Evolutionary conservation across 2,329 filamentous ascomycete genomes (phyloP).

Genomic region (Aaosphaeria pasadenensis): DNA sequence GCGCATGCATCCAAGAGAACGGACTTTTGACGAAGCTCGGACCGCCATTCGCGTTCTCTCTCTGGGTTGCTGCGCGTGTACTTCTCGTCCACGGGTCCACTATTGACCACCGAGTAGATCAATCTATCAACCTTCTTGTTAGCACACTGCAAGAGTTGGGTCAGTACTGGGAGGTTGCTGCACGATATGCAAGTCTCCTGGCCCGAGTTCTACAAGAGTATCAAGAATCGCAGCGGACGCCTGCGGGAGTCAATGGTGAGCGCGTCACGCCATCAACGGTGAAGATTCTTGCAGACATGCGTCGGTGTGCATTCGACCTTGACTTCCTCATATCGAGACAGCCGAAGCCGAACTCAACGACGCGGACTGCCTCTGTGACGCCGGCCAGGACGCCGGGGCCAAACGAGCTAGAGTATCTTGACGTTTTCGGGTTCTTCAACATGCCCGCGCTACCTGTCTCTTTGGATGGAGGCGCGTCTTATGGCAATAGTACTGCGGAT

Average conservation of each 20-base stretch:
- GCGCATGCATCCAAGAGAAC: constrained; percentile 72
- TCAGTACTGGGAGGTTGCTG: constrained; percentile 79
- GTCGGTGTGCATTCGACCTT: constrained; percentile 83
- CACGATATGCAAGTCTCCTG: constrained; percentile 75
- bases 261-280: constrained; percentile 78
- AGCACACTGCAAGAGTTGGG: constrained; percentile 79
- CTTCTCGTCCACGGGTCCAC: constrained; percentile 88
- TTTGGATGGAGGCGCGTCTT: constrained; percentile 27
- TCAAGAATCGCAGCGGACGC: constrained; percentile 66
- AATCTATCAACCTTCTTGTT: constrained; percentile 78
- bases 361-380: constrained; percentile 44
- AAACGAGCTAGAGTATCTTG: constrained; percentile 84
- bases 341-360: constrained; percentile 45
- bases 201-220: constrained; percentile 85
- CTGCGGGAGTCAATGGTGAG: constrained; percentile 59
- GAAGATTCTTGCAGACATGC: constrained; percentile 86
- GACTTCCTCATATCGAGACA: constrained; percentile 87
- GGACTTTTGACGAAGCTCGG: constrained; percentile 76
- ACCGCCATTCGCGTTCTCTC: constrained; percentile 84
- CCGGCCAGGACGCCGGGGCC: constrained; percentile 68
- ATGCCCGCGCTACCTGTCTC: constrained; percentile 66
- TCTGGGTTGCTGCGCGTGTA: constrained; percentile 87
- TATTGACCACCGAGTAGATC: constrained; percentile 77
- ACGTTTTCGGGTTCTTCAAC: constrained; percentile 95
- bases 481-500: constrained; percentile 19